Evolutionary conservation across 768 basidiomycete genomes (phyloP).

Genomic region (Podaxis sp.): DNA sequence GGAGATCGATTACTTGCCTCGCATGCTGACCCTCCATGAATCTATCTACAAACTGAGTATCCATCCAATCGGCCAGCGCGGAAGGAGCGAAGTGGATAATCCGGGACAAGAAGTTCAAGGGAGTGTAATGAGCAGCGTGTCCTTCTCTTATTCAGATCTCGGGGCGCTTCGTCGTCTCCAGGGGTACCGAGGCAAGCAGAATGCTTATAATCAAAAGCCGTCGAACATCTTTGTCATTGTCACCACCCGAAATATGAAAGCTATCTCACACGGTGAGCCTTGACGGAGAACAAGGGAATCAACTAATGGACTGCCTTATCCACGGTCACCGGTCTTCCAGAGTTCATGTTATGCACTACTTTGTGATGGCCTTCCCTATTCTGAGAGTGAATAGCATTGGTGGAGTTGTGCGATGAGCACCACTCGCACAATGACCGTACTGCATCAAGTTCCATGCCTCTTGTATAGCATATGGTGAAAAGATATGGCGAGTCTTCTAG

Average conservation of each 20-base stretch:
- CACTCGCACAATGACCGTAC: no score
- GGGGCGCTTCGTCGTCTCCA: no score
- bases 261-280: background rate
- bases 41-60: background rate
- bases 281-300: background rate
- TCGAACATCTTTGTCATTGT: background rate
- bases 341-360: background rate
- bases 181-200: background rate
- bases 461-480: no score
- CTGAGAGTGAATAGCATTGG: no score
- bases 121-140: no score
- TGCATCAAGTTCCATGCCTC: no score
- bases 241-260: background rate
- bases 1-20: background rate
- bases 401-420: no score
- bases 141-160: no score
- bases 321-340: background rate
- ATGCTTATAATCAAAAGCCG: background rate
- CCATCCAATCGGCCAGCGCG: background rate
- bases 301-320: background rate
- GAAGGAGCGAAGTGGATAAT: background rate
- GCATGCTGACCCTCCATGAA: slow-evolving; percentile 5
- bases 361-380: background rate
- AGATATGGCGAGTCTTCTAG: no score
- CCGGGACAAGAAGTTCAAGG: no score